Conservation (phyloP, 1,139 yeast species). For the Taiozyma sp. region DNA sequence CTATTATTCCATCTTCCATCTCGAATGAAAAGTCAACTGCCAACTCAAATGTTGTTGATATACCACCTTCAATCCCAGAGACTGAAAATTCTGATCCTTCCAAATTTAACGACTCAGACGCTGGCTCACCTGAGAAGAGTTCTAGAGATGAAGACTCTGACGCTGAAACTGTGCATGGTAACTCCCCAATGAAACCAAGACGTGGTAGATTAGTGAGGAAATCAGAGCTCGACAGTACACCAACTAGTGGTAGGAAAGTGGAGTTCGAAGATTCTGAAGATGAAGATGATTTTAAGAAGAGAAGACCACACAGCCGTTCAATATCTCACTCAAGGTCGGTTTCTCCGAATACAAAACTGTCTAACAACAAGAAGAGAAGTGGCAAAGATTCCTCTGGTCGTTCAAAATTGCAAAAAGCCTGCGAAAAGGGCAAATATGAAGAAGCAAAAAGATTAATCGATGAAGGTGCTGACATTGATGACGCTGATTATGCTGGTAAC, state of each 20-base stretch:
- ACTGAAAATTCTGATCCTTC: slow-evolving; percentile 1
- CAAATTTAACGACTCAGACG: neutral
- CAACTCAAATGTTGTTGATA: neutral
- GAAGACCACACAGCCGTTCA: neutral
- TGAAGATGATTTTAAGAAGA: slow-evolving; percentile 1
- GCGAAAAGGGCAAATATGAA: slow-evolving; percentile 71
- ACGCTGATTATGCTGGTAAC: slow-evolving; percentile 88
- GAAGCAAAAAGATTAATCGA: slow-evolving; percentile 55
- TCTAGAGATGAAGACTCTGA: slow-evolving; percentile 32
- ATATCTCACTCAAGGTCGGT: slow-evolving; percentile 17
- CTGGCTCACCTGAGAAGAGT: slow-evolving; percentile 1
- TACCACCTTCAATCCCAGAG: slow-evolving; percentile 6
- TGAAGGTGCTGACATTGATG: slow-evolving; percentile 74
- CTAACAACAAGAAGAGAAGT: slow-evolving; percentile 30
- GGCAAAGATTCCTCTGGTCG: slow-evolving; percentile 85
- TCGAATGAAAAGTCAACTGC: neutral
- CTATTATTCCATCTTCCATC: neutral
- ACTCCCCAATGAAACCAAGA: slow-evolving; percentile 38
- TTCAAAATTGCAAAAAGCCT: slow-evolving; percentile 70
- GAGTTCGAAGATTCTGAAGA: slow-evolving; percentile 7
- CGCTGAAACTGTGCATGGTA: slow-evolving; percentile 46
- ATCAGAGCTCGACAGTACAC: slow-evolving; percentile 28
- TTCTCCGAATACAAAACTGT: slow-evolving; percentile 18
- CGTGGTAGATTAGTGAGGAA: slow-evolving; percentile 39
- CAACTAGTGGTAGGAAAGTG: slow-evolving; percentile 2